phyloP scores from a whole-genome alignment of 2,329 filamentous ascomycete species.

The Ascochyta clinopodiicola region DNA sequence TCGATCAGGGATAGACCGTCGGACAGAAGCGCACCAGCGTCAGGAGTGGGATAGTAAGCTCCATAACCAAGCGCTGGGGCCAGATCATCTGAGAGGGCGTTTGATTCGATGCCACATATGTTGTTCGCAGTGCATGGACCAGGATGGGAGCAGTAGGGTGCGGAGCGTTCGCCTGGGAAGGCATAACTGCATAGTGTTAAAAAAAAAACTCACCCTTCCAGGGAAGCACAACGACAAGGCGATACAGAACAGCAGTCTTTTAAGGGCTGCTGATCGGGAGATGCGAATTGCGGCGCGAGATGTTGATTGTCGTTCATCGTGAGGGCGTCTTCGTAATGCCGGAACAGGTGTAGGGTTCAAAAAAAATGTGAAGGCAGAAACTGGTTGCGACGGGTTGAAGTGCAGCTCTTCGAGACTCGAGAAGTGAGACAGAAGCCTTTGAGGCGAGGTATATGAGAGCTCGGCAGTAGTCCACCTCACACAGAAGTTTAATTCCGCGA shows the following conservation, averaged over 20 bases:
- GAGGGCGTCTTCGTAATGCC: background rate
- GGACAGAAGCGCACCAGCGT: too few relatives aligned
- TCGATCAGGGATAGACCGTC: too few relatives aligned
- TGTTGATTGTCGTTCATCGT: background rate
- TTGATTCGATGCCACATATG: background rate
- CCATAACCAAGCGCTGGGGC: background rate
- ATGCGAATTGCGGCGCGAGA: background rate
- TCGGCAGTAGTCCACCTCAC: too few relatives aligned
- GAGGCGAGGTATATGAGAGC: too few relatives aligned
- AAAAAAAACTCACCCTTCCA: slow-evolving; percentile 4
- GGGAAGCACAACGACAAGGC: background rate
- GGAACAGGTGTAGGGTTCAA: background rate
- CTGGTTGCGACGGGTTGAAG: too few relatives aligned
- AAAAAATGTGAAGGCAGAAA: too few relatives aligned
- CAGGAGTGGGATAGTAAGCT: too few relatives aligned
- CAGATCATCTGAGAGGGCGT: background rate
- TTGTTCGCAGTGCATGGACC: background rate
- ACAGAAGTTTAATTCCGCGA: too few relatives aligned
- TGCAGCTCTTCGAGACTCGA: too few relatives aligned
- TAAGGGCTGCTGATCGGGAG: background rate
- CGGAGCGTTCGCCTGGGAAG: too few relatives aligned
- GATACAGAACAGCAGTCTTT: background rate
- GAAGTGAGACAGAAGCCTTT: too few relatives aligned
- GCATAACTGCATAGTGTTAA: slow-evolving; percentile 20
- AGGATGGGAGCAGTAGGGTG: too few relatives aligned